These are phyloP conservation scores for Musa troglodytarum DNA, from an alignment of 176 grass and related monocot genomes.

Conservation along the genomic window DNA sequence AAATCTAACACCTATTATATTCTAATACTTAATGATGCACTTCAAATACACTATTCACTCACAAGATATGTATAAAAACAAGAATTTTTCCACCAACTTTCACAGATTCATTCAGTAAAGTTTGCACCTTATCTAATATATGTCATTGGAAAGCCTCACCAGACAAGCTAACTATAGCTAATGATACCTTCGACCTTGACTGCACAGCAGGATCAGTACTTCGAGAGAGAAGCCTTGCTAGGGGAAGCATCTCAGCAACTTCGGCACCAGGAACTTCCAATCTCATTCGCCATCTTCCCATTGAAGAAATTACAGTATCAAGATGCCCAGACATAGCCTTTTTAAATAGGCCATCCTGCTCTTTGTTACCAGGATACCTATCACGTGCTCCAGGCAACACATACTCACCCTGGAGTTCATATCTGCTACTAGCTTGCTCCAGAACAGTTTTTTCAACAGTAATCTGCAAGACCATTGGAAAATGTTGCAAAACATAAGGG, in stretches of 20 bases:
- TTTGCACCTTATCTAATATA: neutral
- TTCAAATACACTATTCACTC: neutral
- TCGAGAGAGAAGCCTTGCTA: conserved; percentile 90
- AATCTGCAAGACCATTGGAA: conserved; percentile 44
- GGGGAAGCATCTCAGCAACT: conserved; percentile 98
- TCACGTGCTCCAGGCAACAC: conserved; percentile 86
- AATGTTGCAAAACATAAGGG: conserved; percentile 17
- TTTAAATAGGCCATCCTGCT: conserved; percentile 62
- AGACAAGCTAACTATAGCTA: conserved; percentile 1
- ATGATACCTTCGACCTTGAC: conserved; percentile 75
- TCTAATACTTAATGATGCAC: neutral
- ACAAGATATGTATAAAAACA: neutral
- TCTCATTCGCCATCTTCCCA: conserved; percentile 95
- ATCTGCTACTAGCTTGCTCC: conserved; percentile 85
- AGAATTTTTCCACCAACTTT: no score
- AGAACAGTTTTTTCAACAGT: conserved; percentile 93
- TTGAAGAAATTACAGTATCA: conserved; percentile 87
- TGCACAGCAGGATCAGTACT: conserved; percentile 93
- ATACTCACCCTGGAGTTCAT: conserved; percentile 97
- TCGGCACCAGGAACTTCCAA: conserved; percentile 90
- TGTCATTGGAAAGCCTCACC: neutral
- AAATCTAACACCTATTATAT: neutral
- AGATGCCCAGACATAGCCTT: conserved; percentile 93
- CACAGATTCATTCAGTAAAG: neutral
- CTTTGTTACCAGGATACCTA: conserved; percentile 54